These are phyloP conservation scores for Hirsutella rhossiliensis DNA, from an alignment of 2,329 filamentous ascomycete genomes.

Conservation along the genomic window DNA sequence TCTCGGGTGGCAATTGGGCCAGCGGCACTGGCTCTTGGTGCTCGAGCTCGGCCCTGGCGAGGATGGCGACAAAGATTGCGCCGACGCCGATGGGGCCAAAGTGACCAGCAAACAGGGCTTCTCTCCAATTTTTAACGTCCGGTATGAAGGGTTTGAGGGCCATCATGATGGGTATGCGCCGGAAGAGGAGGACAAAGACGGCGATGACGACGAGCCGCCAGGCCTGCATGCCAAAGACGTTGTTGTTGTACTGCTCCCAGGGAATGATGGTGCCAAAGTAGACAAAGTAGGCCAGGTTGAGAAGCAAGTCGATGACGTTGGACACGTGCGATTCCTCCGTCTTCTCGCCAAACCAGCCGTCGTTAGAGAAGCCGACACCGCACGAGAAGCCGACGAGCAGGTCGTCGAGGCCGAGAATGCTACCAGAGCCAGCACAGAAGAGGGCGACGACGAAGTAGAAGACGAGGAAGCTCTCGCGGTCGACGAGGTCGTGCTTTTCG, in stretches of 20 bases:
- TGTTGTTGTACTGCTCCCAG: constrained; percentile 81
- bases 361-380: constrained; percentile 98
- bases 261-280: constrained; percentile 96
- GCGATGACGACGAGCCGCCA: constrained; percentile 92
- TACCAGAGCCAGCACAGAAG: constrained; percentile 89
- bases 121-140: constrained; percentile 95
- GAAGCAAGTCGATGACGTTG: constrained; percentile 94
- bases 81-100: constrained; percentile 97
- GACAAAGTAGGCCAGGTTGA: constrained; percentile 97
- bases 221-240: constrained; percentile 59
- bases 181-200: constrained; percentile 89
- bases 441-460: constrained; percentile 97
- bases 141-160: constrained; percentile 83
- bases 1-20: constrained; percentile 42
- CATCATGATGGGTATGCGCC: constrained; percentile 92
- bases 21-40: constrained; percentile 63
- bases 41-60: constrained; percentile 87
- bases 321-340: constrained; percentile 98
- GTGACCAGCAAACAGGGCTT: constrained; percentile 91
- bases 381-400: constrained; percentile 88
- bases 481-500: constrained; percentile 75
- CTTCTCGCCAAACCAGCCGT: constrained; percentile 97
- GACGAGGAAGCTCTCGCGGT: constrained; percentile 92
- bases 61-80: constrained; percentile 87
- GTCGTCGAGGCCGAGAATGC: constrained; percentile 84